These are phyloP conservation scores for Chaetoceros tenuissimus DNA, from an alignment of 108 stramenopile species.

Conservation along the genomic window DNA sequence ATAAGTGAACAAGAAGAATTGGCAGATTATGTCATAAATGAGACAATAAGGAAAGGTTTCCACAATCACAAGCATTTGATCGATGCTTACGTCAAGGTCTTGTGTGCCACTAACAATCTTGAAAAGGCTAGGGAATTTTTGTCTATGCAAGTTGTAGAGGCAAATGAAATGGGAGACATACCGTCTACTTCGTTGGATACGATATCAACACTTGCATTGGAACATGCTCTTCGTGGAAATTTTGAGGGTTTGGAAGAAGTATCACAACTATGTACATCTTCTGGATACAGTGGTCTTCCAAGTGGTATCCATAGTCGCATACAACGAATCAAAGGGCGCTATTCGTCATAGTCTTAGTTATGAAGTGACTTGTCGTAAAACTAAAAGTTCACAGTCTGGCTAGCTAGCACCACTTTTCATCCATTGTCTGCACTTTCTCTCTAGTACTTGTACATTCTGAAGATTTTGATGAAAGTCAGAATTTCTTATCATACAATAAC, in stretches of 20 bases:
- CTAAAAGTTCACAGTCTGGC: too few relatives aligned
- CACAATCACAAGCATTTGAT: not conserved
- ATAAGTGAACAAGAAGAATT: not conserved
- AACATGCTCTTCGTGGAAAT: slow-evolving; percentile 17
- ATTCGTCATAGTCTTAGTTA: too few relatives aligned
- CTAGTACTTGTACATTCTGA: too few relatives aligned
- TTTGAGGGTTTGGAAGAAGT: slow-evolving; percentile 5
- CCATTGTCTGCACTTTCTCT: too few relatives aligned
- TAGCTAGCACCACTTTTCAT: too few relatives aligned
- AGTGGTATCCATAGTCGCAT: too few relatives aligned
- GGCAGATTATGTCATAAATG: slow-evolving; percentile 7
- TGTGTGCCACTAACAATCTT: slow-evolving; percentile 23
- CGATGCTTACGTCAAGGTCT: slow-evolving; percentile 19
- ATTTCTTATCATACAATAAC: too few relatives aligned
- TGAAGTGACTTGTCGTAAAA: too few relatives aligned
- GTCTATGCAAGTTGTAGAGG: slow-evolving; percentile 4
- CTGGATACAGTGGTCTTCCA: not conserved
- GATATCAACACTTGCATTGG: slow-evolving; percentile 17
- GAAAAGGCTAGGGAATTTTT: slow-evolving; percentile 27
- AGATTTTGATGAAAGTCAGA: too few relatives aligned
- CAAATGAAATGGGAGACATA: slow-evolving; percentile 12
- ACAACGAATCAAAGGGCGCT: too few relatives aligned
- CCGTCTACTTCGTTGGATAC: slow-evolving; percentile 4
- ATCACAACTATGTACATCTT: not conserved
- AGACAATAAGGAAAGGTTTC: not conserved